phyloP scores from a whole-genome alignment of 192 early-diverging fungal genomes.

The Endogone sp. region DNA sequence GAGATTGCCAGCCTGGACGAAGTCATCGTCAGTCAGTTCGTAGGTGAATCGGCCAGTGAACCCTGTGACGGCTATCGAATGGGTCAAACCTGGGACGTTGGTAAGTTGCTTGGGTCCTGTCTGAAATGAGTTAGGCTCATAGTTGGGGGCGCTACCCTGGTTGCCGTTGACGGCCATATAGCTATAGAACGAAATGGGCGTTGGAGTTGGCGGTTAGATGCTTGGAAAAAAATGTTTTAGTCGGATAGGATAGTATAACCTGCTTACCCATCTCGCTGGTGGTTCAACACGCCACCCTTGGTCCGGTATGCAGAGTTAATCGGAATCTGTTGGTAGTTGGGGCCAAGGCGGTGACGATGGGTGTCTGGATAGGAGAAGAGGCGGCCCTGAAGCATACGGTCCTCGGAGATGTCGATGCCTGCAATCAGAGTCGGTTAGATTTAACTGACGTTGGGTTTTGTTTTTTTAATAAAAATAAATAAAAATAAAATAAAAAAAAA shows the following conservation, averaged over 20 bases:
- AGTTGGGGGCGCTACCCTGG: slow-evolving; percentile 56
- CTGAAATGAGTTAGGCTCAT: slow-evolving; percentile 54
- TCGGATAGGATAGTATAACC: too few relatives aligned
- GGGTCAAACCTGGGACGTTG: slow-evolving; percentile 14
- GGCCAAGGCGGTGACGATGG: slow-evolving; percentile 61
- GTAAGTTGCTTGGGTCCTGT: slow-evolving; percentile 44
- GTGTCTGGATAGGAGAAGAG: slow-evolving; percentile 73
- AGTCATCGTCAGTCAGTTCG: slow-evolving; percentile 52
- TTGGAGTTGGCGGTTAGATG: too few relatives aligned
- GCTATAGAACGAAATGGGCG: too few relatives aligned
- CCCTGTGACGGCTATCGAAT: slow-evolving; percentile 34
- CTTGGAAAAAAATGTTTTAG: too few relatives aligned
- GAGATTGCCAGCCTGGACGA: slow-evolving; percentile 57
- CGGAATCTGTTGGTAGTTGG: slow-evolving; percentile 71
- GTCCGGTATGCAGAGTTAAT: slow-evolving; percentile 54
- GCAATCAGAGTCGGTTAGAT: too few relatives aligned
- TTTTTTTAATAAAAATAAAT: too few relatives aligned
- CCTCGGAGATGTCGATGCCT: slow-evolving; percentile 54
- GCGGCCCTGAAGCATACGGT: slow-evolving; percentile 70
- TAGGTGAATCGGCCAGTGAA: slow-evolving; percentile 44
- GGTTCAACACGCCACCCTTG: slow-evolving; percentile 41
- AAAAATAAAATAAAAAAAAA: too few relatives aligned
- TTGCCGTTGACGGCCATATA: slow-evolving; percentile 47
- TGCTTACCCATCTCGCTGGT: slow-evolving; percentile 55
- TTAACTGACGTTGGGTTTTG: too few relatives aligned